Percentiles rank a stretch among this genome's conserved stretches.
Evolutionary conservation across 352 stramenopile species (phyloP).

Genomic region (Elongisporangium prolatum): DNA sequence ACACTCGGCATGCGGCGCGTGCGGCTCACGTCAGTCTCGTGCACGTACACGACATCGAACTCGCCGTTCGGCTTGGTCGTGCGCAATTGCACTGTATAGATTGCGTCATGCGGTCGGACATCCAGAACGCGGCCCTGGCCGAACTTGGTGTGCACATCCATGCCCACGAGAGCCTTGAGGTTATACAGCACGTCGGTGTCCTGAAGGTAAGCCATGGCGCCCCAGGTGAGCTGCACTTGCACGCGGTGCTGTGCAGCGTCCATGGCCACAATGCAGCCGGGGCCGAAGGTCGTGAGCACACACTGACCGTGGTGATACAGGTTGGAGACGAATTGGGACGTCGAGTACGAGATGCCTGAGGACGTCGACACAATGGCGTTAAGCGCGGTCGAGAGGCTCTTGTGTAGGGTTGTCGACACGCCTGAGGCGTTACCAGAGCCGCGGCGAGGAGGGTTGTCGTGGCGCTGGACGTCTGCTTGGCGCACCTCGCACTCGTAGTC

Average conservation of each 20-base stretch:
- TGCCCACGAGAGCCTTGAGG: slow-evolving; percentile 65
- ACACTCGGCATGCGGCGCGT: slow-evolving; percentile 34
- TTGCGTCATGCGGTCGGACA: slow-evolving; percentile 57
- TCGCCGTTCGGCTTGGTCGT: slow-evolving; percentile 31
- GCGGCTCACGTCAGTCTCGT: slow-evolving; percentile 60
- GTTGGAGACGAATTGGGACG: slow-evolving; percentile 56
- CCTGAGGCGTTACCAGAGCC: slow-evolving; percentile 10
- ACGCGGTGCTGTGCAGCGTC: slow-evolving; percentile 41
- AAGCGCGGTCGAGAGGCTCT: slow-evolving; percentile 37
- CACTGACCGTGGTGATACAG: slow-evolving; percentile 70
- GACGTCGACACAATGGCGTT: slow-evolving; percentile 65
- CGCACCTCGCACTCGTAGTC: slow-evolving; percentile 36
- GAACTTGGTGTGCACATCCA: slow-evolving; percentile 78
- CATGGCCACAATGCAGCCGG: slow-evolving; percentile 51
- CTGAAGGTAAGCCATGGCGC: slow-evolving; percentile 49
- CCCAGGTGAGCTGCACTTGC: slow-evolving; percentile 63
- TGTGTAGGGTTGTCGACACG: slow-evolving; percentile 33
- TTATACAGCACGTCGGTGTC: slow-evolving; percentile 64
- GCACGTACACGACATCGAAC: slow-evolving; percentile 67
- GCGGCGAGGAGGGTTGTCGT: slow-evolving; percentile 10
- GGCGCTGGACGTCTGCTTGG: slow-evolving; percentile 34
- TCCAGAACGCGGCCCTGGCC: slow-evolving; percentile 53
- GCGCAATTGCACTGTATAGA: slow-evolving; percentile 74
- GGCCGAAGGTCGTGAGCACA: slow-evolving; percentile 66
- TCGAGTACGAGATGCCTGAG: slow-evolving; percentile 33